phyloP scores from a whole-genome alignment of 257 asterid genomes.

The Capsicum rhomboideum region DNA sequence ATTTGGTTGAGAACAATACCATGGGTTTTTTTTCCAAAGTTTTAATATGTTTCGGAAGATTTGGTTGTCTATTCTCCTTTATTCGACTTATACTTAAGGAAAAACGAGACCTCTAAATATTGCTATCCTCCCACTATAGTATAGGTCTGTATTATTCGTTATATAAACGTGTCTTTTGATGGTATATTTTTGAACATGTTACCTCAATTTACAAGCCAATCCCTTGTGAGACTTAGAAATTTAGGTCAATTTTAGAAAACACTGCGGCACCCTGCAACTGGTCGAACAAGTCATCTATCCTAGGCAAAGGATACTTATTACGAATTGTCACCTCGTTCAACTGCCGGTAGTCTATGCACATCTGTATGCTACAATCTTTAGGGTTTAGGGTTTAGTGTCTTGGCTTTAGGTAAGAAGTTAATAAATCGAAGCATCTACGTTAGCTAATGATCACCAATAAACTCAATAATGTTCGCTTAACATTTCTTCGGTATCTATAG shows the following conservation, averaged over 20 bases:
- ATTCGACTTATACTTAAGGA: background rate
- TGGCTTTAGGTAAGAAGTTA: slow-evolving; percentile 60
- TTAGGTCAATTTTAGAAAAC: too few relatives aligned
- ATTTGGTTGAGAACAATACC: too few relatives aligned
- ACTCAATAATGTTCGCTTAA: background rate
- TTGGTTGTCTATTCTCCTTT: background rate
- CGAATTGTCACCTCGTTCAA: too few relatives aligned
- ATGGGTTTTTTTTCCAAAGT: too few relatives aligned
- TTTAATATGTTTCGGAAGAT: background rate
- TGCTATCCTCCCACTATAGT: background rate
- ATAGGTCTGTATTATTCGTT: background rate
- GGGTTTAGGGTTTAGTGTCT: too few relatives aligned
- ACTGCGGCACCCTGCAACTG: too few relatives aligned
- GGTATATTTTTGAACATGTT: background rate
- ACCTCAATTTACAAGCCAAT: background rate
- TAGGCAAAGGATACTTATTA: too few relatives aligned
- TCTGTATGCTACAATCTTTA: too few relatives aligned
- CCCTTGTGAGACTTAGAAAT: background rate
- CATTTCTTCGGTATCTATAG: slow-evolving; percentile 29
- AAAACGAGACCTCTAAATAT: background rate
- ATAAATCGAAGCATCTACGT: background rate
- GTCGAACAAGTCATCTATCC: slow-evolving; percentile 49
- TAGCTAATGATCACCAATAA: background rate
- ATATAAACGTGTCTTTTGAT: background rate
- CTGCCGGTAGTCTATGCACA: too few relatives aligned